Evolutionary conservation across 1,284 basidiomycete genomes (phyloP), one percentile per base, ranked within the genome.

Genomic region (Heliocybe sulcata): DNA sequence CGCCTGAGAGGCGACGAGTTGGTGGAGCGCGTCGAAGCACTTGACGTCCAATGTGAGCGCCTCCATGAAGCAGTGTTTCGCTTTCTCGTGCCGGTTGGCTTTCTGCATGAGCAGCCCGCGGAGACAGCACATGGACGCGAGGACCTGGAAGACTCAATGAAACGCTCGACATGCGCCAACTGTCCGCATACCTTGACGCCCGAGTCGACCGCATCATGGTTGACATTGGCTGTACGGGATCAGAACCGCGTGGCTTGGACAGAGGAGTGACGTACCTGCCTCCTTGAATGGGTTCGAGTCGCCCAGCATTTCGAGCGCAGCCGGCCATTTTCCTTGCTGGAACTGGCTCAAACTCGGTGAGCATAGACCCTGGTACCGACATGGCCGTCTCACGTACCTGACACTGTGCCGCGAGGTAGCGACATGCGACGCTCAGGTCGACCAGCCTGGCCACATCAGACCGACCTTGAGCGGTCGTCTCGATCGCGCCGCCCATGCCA

Each of bases 11-110:
- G 86, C 87, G 20, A 98, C 77, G 4, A 99, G 80, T 59, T 95
- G 90, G 54, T 90, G 83, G 64, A 98, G 99, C 1, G 94, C 90
- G 61, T 99, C 97, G 66, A 94, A 99, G 68, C 96, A 98, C 69
- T 98, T 98, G 25, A 99, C 92, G 64, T 99, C 97, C 12, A 98
- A 76, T 0, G 88, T 81, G 14, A 99, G 77, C 1, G 97, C 95
- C 62, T 98, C 94, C 83, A 98, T 89, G 66, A 98, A 98, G 59
- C 88, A 90, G 55, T 92, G 80, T 64, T 96, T 96, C 0, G 97
- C 97, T 58, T 90, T 82, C 47, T 92, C 87, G 12, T 87, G 83
- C 6, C 94, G 87, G 60, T 94, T 95, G 11, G 98, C 76, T 61
- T 98, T 94, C 26, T 98, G 82, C 82, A 98, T 95, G 16, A 99